Evolutionary conservation across 1,284 basidiomycete species (phyloP), one percentile per base, ranked within the genome.

Genomic region (Pisolithus thermaeus): DNA sequence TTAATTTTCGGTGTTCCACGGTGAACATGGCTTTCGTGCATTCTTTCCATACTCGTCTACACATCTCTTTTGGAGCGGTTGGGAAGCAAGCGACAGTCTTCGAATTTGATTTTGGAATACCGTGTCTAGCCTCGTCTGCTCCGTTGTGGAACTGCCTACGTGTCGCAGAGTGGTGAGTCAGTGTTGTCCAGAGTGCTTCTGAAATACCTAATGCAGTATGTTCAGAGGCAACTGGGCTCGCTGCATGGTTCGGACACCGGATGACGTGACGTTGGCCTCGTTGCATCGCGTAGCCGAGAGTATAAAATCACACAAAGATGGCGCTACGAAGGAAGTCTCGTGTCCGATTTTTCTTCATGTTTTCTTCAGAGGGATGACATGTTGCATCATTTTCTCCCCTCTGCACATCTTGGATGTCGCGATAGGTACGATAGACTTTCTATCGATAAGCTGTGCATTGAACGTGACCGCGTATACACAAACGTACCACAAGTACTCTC

Each of bases 351-450:
- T 20, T 52, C 38, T 43, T 39, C 44, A 30, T 37, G 23, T 46
- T 25, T 50, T 46, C 46, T 45, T 12, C 35, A 18, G 30, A 42
- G 46, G 36, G 45, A 56, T 25, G 50, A 52, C 52, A 46, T 53
- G 45, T 50, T 46, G 50, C 11, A 36, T 52, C 54, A 50, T 58
- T 52, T 61, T 55, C 59, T 55, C 54, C 52, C 25, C 57, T 54
- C 49, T 39, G 50, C 60, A 35, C 44, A 47, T 49, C 52, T 53
- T 25, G 23, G 46, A 30, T 14, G 23, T 37, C 57, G 52, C 55
- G 50, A 61, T 54, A 55, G 61, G 61, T 55, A 53, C 56, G 61
- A 51, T 54, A 53, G 36, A 48, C 51, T 59, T 59, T 38, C 32
- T 9, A 58, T 56, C 55, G 64, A 65, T 60, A 54, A 50, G 52